Base-by-base conservation (phyloP, 495 filamentous ascomycete species). In the Podospora fimiseda region DNA sequence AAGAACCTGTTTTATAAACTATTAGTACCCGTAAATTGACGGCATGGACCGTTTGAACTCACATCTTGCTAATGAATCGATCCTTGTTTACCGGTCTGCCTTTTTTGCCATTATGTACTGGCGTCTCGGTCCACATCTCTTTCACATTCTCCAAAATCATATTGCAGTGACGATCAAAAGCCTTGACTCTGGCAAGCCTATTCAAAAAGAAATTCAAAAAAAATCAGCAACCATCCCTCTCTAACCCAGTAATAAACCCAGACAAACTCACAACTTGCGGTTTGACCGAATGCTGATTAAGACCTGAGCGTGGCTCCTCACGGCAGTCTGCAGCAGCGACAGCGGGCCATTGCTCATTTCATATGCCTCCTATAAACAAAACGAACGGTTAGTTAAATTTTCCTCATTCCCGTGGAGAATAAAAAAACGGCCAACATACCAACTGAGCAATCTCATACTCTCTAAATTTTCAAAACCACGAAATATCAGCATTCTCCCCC, bases 101-200 rank as follows among this genome's bases (percentile, higher is more conserved):
- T 74, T 90, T 91, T 74, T 88, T 87, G 21, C 89, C 89, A 38
- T 76, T 79, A 13, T 80, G 75, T 20, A 79, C 67, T 33, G 93
- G 91, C 50, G 85, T 90, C 74, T 98, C 93, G 4, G 90, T 96
- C 93, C 93, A 98, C 90, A 98, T 97, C 77, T 98, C 93, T 78
- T 97, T 98, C 21, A 67, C 64, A 19, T 67, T 67, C 62, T 69
- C 66, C 6, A 67, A 49, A 16, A 65, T 61, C 61, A 61, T 61
- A 36, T 64, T 61, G 53, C 61, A 64, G 38, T 71, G 73, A 24
- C 70, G 63, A 52, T 77, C 71, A 53, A 77, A 77, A n/a, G 72
- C 68, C 60, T 75, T 71, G n/a, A 70, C 65, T 50, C 74, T 64
- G 50, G 72, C 74, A 30, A 72, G 69, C 62, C 89, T 63, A 41